Percentiles rank a stretch among this genome's conserved stretches.
These are phyloP conservation scores for Trichoderma koningiopsis DNA, from an alignment of 2,329 filamentous ascomycete species.

Conservation along the genomic window DNA sequence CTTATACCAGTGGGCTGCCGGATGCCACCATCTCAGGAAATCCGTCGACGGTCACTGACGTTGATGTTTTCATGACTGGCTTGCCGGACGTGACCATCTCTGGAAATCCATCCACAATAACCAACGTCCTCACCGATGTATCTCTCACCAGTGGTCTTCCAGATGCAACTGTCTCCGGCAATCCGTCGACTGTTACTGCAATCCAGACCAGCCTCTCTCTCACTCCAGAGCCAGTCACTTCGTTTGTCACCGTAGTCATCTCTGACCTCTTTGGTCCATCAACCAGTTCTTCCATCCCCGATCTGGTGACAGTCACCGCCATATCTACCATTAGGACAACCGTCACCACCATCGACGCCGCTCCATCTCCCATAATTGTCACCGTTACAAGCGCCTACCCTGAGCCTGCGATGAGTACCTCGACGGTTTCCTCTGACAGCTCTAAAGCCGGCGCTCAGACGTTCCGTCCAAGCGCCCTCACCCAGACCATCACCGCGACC, in stretches of 20 bases:
- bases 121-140: conserved; percentile 33
- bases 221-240: conserved; percentile 27
- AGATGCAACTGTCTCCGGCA: conserved; percentile 39
- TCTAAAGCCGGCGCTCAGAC: conserved; percentile 31
- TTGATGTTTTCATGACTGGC: conserved; percentile 34
- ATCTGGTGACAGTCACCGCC: conserved; percentile 34
- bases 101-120: conserved; percentile 36
- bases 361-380: conserved; percentile 31
- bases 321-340: conserved; percentile 34
- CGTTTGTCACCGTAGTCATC: conserved; percentile 35
- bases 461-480: conserved; percentile 34
- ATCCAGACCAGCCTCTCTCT: conserved; percentile 33
- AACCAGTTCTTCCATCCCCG: conserved; percentile 1
- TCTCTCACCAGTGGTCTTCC: conserved; percentile 32
- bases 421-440: conserved; percentile 30
- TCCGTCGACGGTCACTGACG: conserved; percentile 38
- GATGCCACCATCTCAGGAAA: conserved; percentile 39
- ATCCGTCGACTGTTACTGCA: conserved; percentile 38
- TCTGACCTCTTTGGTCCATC: conserved; percentile 36
- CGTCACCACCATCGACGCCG: conserved; percentile 31
- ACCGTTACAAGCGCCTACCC: conserved; percentile 31
- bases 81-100: conserved; percentile 35
- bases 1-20: conserved; percentile 36
- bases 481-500: conserved; percentile 39
- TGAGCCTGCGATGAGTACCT: background rate